phyloP scores from a whole-genome alignment of 192 early-diverging fungal genomes.

The Cetraspora pellucida region DNA sequence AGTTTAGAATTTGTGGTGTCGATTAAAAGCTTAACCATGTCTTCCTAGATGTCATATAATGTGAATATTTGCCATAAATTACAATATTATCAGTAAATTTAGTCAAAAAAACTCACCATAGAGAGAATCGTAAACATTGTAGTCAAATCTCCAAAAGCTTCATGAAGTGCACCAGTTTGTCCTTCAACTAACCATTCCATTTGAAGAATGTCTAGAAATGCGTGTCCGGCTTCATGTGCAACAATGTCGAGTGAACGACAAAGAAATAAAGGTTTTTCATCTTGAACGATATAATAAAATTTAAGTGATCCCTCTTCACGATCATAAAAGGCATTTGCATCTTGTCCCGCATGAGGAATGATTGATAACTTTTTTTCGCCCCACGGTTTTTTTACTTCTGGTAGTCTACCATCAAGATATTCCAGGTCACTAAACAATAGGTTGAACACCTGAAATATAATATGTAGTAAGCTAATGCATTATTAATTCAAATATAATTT shows the following conservation, averaged over 20 bases:
- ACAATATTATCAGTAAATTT: not conserved
- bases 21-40: not conserved
- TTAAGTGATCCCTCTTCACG: not conserved
- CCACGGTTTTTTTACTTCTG: not conserved
- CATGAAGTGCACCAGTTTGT: constrained; percentile 20
- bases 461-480: not conserved
- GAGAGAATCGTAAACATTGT: constrained; percentile 6
- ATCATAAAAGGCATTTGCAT: constrained; percentile 8
- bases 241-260: constrained; percentile 17
- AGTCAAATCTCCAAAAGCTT: constrained; percentile 23
- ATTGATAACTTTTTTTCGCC: not conserved
- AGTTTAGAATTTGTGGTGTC: constrained; percentile 8
- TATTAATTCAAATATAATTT: not conserved
- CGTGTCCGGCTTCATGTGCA: constrained; percentile 2
- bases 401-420: constrained; percentile 10
- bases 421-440: not conserved
- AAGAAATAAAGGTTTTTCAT: not conserved
- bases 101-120: not conserved
- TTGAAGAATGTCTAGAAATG: not conserved
- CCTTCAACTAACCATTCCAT: not conserved
- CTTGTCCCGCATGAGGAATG: constrained; percentile 5
- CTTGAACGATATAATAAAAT: not conserved
- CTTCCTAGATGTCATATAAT: not conserved
- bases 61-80: too few relatives aligned
- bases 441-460: not conserved